Evolutionary conservation across 1,284 basidiomycete genomes (phyloP).

Genomic region (Sanghuangporus baumii): DNA sequence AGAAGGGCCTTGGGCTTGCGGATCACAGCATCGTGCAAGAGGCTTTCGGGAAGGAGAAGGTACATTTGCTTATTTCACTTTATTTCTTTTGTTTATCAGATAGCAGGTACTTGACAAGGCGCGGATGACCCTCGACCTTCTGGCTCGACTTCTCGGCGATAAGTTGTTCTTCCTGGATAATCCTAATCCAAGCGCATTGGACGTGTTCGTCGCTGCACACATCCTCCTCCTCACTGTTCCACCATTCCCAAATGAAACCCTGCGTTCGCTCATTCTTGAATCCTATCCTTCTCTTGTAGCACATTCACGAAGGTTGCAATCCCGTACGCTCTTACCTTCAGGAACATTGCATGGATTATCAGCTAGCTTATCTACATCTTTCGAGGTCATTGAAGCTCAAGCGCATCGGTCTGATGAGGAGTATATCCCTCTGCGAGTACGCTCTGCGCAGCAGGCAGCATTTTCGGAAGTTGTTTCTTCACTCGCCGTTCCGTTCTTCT

Average conservation of each 20-base stretch:
- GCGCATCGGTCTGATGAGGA: background rate
- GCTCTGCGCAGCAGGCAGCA: slow-evolving; percentile 2
- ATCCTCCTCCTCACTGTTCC: slow-evolving; percentile 53
- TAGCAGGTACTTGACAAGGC: slow-evolving; percentile 56
- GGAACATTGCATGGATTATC: slow-evolving; percentile 19
- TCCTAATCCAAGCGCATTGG: slow-evolving; percentile 46
- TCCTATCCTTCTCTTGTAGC: slow-evolving; percentile 50
- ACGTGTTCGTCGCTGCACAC: slow-evolving; percentile 62
- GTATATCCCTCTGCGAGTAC: slow-evolving; percentile 4
- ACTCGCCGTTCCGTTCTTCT: background rate
- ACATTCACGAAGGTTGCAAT: slow-evolving; percentile 49
- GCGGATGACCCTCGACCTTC: slow-evolving; percentile 48
- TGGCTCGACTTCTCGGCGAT: slow-evolving; percentile 46
- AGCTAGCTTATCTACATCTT: slow-evolving; percentile 21
- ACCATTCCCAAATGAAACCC: slow-evolving; percentile 53
- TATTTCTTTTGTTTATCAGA: background rate
- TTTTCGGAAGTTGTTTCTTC: slow-evolving; percentile 5
- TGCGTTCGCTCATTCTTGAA: slow-evolving; percentile 47
- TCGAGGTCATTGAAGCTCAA: slow-evolving; percentile 13
- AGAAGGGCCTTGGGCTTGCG: slow-evolving; percentile 28
- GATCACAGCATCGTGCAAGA: slow-evolving; percentile 30
- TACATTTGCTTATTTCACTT: slow-evolving; percentile 21
- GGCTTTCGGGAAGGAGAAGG: slow-evolving; percentile 63
- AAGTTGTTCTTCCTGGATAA: slow-evolving; percentile 49
- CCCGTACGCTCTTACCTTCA: slow-evolving; percentile 25